These are phyloP conservation scores for Apodospora peruviana DNA, from an alignment of 495 filamentous ascomycete species.

Conservation along the genomic window DNA sequence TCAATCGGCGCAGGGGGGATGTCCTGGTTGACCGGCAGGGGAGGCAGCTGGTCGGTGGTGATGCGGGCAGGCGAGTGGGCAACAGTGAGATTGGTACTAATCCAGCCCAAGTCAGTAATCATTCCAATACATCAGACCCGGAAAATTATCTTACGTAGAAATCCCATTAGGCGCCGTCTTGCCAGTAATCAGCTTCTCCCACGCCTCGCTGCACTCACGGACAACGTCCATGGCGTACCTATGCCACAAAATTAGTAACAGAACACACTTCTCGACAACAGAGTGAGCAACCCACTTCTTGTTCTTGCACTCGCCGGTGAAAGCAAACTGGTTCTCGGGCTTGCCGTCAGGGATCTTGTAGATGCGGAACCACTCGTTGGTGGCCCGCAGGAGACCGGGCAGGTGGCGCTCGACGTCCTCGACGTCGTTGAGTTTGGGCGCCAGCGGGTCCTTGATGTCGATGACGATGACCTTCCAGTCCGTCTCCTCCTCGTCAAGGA, in stretches of 20 bases:
- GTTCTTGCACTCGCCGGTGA: slow-evolving; percentile 99
- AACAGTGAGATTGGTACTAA: slow-evolving; percentile 74
- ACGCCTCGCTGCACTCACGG: slow-evolving; percentile 92
- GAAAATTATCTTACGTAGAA: slow-evolving; percentile 61
- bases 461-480: slow-evolving; percentile 99
- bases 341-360: slow-evolving; percentile 99
- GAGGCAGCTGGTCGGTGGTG: slow-evolving; percentile 57
- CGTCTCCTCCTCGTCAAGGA: slow-evolving; percentile 98
- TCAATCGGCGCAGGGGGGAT: slow-evolving; percentile 84
- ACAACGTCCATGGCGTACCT: slow-evolving; percentile 92
- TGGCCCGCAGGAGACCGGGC: slow-evolving; percentile 90
- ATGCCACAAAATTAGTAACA: slow-evolving; percentile 16
- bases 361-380: slow-evolving; percentile 99
- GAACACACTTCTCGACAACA: not conserved
- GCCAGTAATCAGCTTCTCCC: slow-evolving; percentile 91
- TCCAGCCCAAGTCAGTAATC: not conserved
- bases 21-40: slow-evolving; percentile 70
- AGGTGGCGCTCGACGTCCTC: slow-evolving; percentile 99
- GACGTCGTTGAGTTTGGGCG: slow-evolving; percentile 93
- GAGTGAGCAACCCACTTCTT: slow-evolving; percentile 60
- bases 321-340: slow-evolving; percentile 99
- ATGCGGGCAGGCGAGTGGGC: slow-evolving; percentile 62
- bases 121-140: not conserved
- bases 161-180: slow-evolving; percentile 72
- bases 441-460: slow-evolving; percentile 95